Evolutionary conservation across 140 eudicot species (phyloP), one percentile per base, ranked within the genome.

Genomic region (Cichorium intybus): DNA sequence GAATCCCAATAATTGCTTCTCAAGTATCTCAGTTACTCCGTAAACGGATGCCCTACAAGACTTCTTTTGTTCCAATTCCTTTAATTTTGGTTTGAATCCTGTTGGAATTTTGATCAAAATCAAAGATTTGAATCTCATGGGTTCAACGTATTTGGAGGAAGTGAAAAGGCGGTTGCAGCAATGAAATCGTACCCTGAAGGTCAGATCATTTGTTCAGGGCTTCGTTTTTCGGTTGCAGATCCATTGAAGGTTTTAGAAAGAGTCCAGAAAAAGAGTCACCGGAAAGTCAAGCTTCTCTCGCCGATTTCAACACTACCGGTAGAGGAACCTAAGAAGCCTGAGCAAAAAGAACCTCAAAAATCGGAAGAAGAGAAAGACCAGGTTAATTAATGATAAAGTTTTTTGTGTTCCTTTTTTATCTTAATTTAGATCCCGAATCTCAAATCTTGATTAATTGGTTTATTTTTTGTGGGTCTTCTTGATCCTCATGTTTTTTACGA

Each of bases 271-370:
- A 84, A 87, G 66, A 87, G 86, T 73, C 82, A 79, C 84, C 89
- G 92, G 73, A 77, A 84, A 69, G 95, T 87, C 4, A 88, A 84
- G 70, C 88, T 90, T 54, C 66, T 90, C 18, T 90, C 97, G 12
- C 96, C 95, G 53, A 63, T 87, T 0, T 95, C 95, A 1, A 76
- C 76, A 63, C 90, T 86, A 50, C 52, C 81, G 28, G 80, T 81
- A 5, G 90, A 82, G 37, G 84, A 75, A 53, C 71, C 79, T 0
- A 82, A 84, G 53, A 78, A 81, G 65, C 70, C 77, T 22, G 87
- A 79, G 60, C 70, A 79, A 41, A 71, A 74, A 63, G 76, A 79
- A 66, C 58, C 62, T 18, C 68, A 78, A 48, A 80, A 88, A 56
- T 67, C 80, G 11, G 85, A 79, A 62, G 96, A 80, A 60, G 85